These are phyloP conservation scores for Beauveria caledonica DNA, from an alignment of 2,329 filamentous ascomycete genomes.

Conservation along the genomic window DNA sequence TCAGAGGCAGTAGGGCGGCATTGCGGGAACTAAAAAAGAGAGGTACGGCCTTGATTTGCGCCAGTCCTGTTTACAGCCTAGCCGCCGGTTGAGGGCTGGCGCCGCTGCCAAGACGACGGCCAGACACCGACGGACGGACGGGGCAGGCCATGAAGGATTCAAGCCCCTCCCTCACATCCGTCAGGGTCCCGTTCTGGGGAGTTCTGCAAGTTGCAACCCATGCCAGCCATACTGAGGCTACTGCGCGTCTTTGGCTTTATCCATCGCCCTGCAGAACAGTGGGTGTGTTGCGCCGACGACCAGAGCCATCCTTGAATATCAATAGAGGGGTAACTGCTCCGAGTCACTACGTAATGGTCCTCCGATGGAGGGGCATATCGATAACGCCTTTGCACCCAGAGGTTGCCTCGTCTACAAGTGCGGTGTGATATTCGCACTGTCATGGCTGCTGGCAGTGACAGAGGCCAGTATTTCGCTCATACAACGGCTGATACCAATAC, in stretches of 20 bases:
- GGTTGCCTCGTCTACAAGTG: too few relatives aligned
- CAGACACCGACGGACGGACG: background rate
- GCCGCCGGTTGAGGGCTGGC: background rate
- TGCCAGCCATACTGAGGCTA: background rate
- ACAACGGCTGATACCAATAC: background rate
- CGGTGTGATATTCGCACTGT: background rate
- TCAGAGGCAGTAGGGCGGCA: background rate
- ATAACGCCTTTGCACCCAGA: too few relatives aligned
- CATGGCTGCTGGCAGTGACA: too few relatives aligned
- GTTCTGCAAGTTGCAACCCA: too few relatives aligned
- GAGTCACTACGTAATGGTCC: background rate
- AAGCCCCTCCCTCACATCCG: background rate
- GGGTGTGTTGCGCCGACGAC: slow-evolving; percentile 4
- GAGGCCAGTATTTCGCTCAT: too few relatives aligned
- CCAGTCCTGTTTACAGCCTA: background rate
- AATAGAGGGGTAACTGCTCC: slow-evolving; percentile 5
- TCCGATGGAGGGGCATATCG: slow-evolving; percentile 5
- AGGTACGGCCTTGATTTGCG: background rate
- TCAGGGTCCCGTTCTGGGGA: slow-evolving; percentile 3
- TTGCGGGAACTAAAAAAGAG: background rate
- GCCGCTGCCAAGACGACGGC: background rate
- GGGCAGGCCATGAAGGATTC: too few relatives aligned
- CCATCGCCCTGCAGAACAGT: slow-evolving; percentile 1
- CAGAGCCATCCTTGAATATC: background rate
- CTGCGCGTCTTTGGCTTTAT: slow-evolving; percentile 2